phyloP scores from a whole-genome alignment of 2,329 filamentous ascomycete species.

The Alternaria consortialis region DNA sequence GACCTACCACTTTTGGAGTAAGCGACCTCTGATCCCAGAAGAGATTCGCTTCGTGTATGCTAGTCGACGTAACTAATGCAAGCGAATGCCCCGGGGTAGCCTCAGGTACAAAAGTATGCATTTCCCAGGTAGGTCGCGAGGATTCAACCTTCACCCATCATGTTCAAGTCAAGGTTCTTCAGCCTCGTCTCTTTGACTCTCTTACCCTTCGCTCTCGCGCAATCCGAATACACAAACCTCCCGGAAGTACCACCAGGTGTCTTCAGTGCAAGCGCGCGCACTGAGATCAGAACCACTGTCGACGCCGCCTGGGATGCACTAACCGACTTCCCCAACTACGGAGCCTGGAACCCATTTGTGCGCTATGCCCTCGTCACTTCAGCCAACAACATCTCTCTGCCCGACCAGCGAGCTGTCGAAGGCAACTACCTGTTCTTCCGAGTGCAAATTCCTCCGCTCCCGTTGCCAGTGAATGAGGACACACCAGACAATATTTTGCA shows the following conservation, averaged over 20 bases:
- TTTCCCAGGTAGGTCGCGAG: background rate
- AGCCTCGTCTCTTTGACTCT: constrained; percentile 9
- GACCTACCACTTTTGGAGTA: background rate
- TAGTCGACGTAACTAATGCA: background rate
- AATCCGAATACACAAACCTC: constrained; percentile 35
- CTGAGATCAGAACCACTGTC: constrained; percentile 35
- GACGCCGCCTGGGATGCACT: constrained; percentile 38
- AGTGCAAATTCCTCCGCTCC: constrained; percentile 42
- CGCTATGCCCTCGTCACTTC: constrained; percentile 36
- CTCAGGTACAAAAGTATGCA: constrained; percentile 1
- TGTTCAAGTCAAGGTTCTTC: constrained; percentile 2
- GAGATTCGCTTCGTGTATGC: background rate
- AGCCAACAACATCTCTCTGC: constrained; percentile 29
- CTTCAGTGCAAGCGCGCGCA: constrained; percentile 39
- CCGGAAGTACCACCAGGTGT: constrained; percentile 36
- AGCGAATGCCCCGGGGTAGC: background rate
- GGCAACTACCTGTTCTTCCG: constrained; percentile 34
- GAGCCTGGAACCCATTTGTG: constrained; percentile 47
- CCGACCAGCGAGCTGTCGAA: constrained; percentile 37
- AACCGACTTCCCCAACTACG: constrained; percentile 38
- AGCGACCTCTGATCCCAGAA: background rate
- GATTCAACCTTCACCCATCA: background rate
- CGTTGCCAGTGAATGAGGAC: constrained; percentile 35
- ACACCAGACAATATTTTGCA: constrained; percentile 37
- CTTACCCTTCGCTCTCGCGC: constrained; percentile 2